Evolutionary conservation across 1,139 yeast genomes (phyloP).

Genomic region (Suhomyces panamericanus): DNA sequence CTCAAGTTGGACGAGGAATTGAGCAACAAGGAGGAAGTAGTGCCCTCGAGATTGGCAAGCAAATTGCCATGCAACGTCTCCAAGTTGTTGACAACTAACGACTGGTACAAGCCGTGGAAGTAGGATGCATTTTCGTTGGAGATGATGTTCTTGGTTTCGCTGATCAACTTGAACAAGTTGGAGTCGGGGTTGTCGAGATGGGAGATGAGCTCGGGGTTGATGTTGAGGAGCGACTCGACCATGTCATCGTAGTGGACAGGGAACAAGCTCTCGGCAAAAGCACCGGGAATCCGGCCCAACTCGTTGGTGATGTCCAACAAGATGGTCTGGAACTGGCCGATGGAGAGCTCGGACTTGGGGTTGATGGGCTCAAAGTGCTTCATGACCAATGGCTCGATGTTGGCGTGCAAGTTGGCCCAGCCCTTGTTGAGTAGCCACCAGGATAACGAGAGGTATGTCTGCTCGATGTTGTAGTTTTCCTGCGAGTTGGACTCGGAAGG

Average conservation of each 20-base stretch:
- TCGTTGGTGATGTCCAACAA: constrained; percentile 21
- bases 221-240: constrained; percentile 45
- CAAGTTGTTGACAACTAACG: constrained; percentile 31
- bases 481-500: constrained; percentile 20
- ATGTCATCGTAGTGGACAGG: constrained; percentile 44
- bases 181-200: constrained; percentile 42
- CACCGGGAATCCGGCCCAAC: constrained; percentile 15
- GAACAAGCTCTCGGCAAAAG: constrained; percentile 36
- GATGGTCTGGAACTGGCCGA: constrained; percentile 52
- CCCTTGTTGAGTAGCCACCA: constrained; percentile 96
- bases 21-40: constrained; percentile 11
- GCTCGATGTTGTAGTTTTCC: constrained; percentile 60
- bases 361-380: constrained; percentile 62
- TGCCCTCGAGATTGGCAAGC: constrained; percentile 13
- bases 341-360: constrained; percentile 70
- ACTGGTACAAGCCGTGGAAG: constrained; percentile 32
- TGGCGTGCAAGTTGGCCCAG: constrained; percentile 59
- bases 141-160: constrained; percentile 43
- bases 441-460: constrained; percentile 80
- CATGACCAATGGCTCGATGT: constrained; percentile 58
- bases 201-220: constrained; percentile 45
- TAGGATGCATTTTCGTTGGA: constrained; percentile 13
- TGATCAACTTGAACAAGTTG: constrained; percentile 46
- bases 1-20: constrained; percentile 11
- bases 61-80: constrained; percentile 34